Evolutionary conservation across 176 grass and related monocot genomes (phyloP), one percentile per base, ranked within the genome.

Genomic region (Paspalum vaginatum): DNA sequence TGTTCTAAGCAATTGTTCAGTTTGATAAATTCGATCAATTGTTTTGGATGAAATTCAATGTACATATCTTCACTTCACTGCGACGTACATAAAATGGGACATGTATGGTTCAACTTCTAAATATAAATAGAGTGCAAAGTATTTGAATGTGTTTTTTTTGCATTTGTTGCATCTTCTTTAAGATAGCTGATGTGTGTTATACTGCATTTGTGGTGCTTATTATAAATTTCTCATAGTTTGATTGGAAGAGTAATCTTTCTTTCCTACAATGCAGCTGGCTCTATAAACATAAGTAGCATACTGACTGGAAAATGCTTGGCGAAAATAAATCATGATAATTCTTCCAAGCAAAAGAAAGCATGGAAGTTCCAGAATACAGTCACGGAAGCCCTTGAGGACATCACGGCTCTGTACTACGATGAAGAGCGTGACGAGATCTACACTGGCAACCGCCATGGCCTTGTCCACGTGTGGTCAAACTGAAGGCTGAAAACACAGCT

Each of bases 261-360:
- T 56, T 32, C 41, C 37, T 54, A 12, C 17, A 22, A 68, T 84
- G 65, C 80, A 97, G 93, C 86, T 79, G 93, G 90, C 26, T 97
- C 93, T 32, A 97, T 97, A 81, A 97, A 97, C 72, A 91, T 97
- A 63, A 97, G 93, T 85, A 93, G 92, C 88, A 97, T 97, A 84
- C 87, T 97, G 78, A 93, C 88, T 32, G 93, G 93, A 14, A 97
- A 97, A 80, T 97, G 93, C 72, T 58, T 97, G 61, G 93, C 90
- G 9, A 97, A 97, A 79, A 89, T 97, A 56, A 89, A 90, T 25
- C 55, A 85, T 3, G 81, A 79, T 24, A 81, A 82, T 78, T 20
- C 73, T 4, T 62, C 79, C 82, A 81, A 87, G 76, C 4, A 86
- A 81, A 88, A 55, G 75, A 83, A 56, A 67, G 69, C 71, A 38